These are phyloP conservation scores for Beauveria bassiana DNA, from an alignment of 2,329 filamentous ascomycete species.

Conservation along the genomic window DNA sequence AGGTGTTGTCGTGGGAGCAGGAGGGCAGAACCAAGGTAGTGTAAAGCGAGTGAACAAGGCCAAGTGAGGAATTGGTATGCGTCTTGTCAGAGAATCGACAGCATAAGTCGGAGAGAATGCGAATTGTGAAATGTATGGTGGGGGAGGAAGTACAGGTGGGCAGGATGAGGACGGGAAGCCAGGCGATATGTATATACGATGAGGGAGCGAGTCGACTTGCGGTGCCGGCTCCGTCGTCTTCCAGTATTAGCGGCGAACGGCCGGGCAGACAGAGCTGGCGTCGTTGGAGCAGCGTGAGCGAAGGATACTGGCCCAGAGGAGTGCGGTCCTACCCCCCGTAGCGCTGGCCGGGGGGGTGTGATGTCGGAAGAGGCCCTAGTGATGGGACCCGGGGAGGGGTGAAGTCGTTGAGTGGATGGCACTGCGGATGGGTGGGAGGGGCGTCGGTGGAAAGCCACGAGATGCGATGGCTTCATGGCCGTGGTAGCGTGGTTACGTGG, in stretches of 20 bases:
- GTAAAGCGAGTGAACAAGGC: slow-evolving; percentile 5
- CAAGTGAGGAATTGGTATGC: neutral
- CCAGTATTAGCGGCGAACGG: slow-evolving; percentile 9
- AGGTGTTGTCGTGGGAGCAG: neutral
- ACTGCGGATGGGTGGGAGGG: slow-evolving; percentile 3
- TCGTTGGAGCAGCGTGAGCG: neutral
- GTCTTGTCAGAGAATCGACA: neutral
- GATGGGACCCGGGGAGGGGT: neutral
- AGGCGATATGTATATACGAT: slow-evolving; percentile 19
- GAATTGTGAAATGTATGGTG: slow-evolving; percentile 1
- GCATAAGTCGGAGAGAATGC: neutral
- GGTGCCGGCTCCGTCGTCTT: slow-evolving; percentile 3
- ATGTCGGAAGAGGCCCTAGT: neutral
- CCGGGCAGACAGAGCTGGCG: slow-evolving; percentile 4
- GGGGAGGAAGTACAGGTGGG: slow-evolving; percentile 3
- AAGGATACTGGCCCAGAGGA: neutral
- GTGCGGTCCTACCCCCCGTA: neutral
- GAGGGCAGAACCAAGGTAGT: neutral
- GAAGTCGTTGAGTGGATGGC: neutral
- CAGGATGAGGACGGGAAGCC: slow-evolving; percentile 14
- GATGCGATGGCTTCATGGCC: slow-evolving; percentile 6
- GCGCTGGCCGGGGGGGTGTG: neutral
- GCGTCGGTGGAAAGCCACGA: slow-evolving; percentile 7
- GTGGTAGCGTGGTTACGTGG: neutral
- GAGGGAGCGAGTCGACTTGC: slow-evolving; percentile 5